Conservation (phyloP, 345 rosid genomes). For the Hypericum androsaemum region DNA sequence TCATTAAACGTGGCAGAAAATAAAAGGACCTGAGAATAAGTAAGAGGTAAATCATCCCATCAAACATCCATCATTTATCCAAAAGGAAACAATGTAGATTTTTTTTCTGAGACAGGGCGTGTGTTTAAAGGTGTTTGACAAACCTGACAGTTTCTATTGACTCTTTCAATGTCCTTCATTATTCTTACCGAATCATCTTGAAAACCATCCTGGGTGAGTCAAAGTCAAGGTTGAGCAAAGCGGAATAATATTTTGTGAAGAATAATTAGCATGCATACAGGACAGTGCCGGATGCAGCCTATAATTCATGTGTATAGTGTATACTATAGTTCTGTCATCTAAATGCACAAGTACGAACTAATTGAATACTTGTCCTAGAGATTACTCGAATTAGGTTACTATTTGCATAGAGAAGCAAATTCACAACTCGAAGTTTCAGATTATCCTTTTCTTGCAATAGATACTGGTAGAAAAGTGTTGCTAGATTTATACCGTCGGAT, state of each 20-base stretch:
- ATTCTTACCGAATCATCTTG: constrained; percentile 80
- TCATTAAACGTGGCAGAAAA: constrained; percentile 93
- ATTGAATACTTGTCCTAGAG: too few relatives aligned
- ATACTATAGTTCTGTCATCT: too few relatives aligned
- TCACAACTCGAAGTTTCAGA: too few relatives aligned
- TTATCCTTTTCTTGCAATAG: too few relatives aligned
- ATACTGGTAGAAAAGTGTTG: too few relatives aligned
- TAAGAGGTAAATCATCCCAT: not conserved
- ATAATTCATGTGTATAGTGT: not conserved
- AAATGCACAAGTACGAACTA: too few relatives aligned
- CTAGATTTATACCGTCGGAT: too few relatives aligned
- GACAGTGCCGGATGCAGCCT: not conserved
- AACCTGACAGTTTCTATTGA: constrained; percentile 60
- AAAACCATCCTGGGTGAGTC: constrained; percentile 73
- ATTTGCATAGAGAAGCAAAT: too few relatives aligned
- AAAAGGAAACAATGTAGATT: not conserved
- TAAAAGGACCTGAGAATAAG: constrained; percentile 52
- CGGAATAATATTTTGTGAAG: not conserved
- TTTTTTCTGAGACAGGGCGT: not conserved
- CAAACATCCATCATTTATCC: not conserved
- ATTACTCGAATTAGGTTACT: too few relatives aligned
- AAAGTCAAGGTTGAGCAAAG: not conserved
- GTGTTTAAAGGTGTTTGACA: constrained; percentile 10
- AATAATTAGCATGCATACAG: not conserved
- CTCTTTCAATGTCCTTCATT: constrained; percentile 68